Base-by-base conservation (phyloP, 1,284 basidiomycete species). In the Boletellus sp. region DNA sequence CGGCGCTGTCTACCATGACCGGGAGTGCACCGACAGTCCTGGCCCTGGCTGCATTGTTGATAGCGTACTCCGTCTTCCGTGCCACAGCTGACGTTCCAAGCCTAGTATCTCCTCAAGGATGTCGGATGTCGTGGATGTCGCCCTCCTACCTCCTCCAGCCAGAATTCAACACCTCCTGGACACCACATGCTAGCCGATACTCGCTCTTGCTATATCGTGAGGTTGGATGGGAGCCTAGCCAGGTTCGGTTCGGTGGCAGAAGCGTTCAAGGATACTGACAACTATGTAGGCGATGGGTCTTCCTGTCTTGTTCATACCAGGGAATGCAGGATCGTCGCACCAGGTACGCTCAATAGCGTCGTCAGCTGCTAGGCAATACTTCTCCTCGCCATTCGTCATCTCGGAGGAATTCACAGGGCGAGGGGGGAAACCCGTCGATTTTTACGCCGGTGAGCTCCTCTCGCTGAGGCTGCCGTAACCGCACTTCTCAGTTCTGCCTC, bases 71-170 rank as follows among this genome's bases (percentile, higher is more conserved):
- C 1, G 69, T 72, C 32, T 76, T 73, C 52, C 58, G 64, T 36
- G 69, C 77, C 26, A 68, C 60, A 30, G 59, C 61, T 14, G 69
- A 77, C 53, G 63, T 73, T 23, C 61, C 68, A 21, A 53, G 62
- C 25, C 68, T 62, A 38, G 64, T 86, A 39, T 87, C 85, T 3
- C 86, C 87, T 4, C 87, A 91, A 74, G 87, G 87, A 77, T 99
- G 95, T 69, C 84, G 91, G 44, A 99, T 99, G 95, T 93, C 92
- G 49, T 94, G 84, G 76, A 99, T 99, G 96, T 89, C 80, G 5
- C 95, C 94, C 1, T 87, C 87, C 5, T 99, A 98, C 67, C 69
- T 90, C 32, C 75, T 85, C 27, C 84, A 86, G 57, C 60, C 69
- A 33, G 71, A 68, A 25, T 84, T 88, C 60, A 72, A 90, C 60